These are phyloP conservation scores for Cladosporium sp. DNA, from an alignment of 2,329 filamentous ascomycete species.

Conservation along the genomic window DNA sequence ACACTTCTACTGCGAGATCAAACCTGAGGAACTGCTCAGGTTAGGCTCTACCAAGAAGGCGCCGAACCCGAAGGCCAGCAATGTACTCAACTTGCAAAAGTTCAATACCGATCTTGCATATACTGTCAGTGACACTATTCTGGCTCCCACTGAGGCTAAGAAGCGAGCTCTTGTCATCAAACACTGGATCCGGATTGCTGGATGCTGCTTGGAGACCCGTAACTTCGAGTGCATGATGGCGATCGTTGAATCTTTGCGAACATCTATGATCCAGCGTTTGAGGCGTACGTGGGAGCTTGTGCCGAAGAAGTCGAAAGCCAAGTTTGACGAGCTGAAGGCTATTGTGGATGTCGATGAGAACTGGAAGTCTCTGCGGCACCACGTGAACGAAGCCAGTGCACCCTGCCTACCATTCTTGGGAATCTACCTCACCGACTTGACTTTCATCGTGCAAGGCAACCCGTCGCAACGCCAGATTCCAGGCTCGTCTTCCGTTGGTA, in stretches of 20 bases:
- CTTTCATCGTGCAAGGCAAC: conserved; percentile 94
- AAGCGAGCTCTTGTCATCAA: conserved; percentile 89
- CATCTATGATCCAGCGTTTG: conserved; percentile 83
- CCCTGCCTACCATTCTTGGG: conserved; percentile 95
- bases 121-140: conserved; percentile 87
- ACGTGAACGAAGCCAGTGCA: conserved; percentile 75
- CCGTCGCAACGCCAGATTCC: conserved; percentile 78
- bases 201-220: conserved; percentile 82
- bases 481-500: conserved; percentile 47
- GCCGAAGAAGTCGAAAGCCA: conserved; percentile 77
- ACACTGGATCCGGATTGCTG: conserved; percentile 95
- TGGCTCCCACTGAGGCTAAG: conserved; percentile 86
- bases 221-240: conserved; percentile 98
- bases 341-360: conserved; percentile 90
- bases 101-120: conserved; percentile 92
- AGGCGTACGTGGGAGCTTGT: conserved; percentile 91
- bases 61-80: conserved; percentile 71
- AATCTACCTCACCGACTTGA: conserved; percentile 93
- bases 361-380: conserved; percentile 80
- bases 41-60: conserved; percentile 90
- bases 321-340: conserved; percentile 75
- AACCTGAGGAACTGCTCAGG: conserved; percentile 86
- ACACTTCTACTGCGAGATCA: conserved; percentile 84
- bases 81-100: conserved; percentile 91
- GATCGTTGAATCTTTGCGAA: conserved; percentile 91